phyloP scores from a whole-genome alignment of 2,329 filamentous ascomycete genomes.

The Colletotrichum chrysophilum region DNA sequence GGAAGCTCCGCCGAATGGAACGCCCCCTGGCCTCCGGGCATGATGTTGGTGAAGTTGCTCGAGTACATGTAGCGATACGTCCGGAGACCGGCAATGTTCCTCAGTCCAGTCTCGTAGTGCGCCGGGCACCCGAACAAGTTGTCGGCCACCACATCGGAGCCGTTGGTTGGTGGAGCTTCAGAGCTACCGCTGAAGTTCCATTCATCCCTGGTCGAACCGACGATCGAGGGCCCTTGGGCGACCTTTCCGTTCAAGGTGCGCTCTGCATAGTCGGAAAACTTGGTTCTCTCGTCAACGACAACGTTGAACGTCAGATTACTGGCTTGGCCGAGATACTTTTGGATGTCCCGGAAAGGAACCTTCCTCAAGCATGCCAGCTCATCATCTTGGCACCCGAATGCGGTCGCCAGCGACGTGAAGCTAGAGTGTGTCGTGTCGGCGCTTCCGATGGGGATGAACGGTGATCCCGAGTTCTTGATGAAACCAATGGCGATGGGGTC shows the following conservation, averaged over 20 bases:
- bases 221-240: neutral
- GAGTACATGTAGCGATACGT: slow-evolving; percentile 2
- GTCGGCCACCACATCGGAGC: neutral
- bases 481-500: slow-evolving; percentile 55
- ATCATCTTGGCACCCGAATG: neutral
- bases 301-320: neutral
- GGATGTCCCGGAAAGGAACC: neutral
- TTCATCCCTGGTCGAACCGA: neutral
- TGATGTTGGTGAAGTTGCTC: slow-evolving; percentile 6
- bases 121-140: neutral
- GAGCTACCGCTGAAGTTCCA: neutral
- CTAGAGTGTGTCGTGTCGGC: neutral
- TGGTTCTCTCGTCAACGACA: neutral
- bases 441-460: neutral
- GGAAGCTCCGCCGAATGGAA: slow-evolving; percentile 34
- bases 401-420: neutral
- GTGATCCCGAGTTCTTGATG: slow-evolving; percentile 30
- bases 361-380: neutral
- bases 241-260: neutral
- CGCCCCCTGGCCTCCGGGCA: slow-evolving; percentile 23
- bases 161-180: neutral
- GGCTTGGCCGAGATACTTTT: neutral
- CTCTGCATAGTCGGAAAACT: neutral
- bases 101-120: neutral
- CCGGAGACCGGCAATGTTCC: neutral